phyloP scores from a whole-genome alignment of 2,329 filamentous ascomycete genomes.

The Colletotrichum godetiae region DNA sequence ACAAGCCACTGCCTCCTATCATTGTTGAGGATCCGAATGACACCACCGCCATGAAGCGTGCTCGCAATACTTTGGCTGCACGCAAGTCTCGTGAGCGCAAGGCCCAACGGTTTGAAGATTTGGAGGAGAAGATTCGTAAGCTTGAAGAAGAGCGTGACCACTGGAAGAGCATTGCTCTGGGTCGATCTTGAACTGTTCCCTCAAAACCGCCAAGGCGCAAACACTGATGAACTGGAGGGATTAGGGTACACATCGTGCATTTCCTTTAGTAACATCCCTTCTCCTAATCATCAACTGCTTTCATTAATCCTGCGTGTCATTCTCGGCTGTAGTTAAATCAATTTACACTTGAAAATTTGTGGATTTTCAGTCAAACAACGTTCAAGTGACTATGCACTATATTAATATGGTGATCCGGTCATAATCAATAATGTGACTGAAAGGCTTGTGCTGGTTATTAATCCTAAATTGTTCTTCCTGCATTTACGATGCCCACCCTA shows the following conservation, averaged over 20 bases:
- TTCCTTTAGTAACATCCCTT: neutral
- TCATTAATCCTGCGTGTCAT: neutral
- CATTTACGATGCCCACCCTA: too few relatives aligned
- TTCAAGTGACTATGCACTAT: too few relatives aligned
- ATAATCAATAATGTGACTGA: too few relatives aligned
- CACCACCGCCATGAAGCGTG: constrained; percentile 87
- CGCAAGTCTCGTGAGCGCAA: constrained; percentile 93
- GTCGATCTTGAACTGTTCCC: constrained; percentile 18
- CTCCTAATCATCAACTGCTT: neutral
- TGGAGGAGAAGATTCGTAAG: constrained; percentile 79
- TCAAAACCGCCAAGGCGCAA: neutral
- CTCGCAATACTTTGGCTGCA: constrained; percentile 90
- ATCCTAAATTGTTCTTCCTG: too few relatives aligned
- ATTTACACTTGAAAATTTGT: too few relatives aligned
- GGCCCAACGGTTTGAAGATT: constrained; percentile 77
- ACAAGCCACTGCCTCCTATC: constrained; percentile 85
- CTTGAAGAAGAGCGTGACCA: constrained; percentile 74
- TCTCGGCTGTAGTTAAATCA: neutral
- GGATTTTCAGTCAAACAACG: too few relatives aligned
- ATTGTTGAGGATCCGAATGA: constrained; percentile 80
- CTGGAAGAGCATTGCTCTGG: constrained; percentile 69
- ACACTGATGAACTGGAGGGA: constrained; percentile 12
- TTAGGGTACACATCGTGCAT: neutral
- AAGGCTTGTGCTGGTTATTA: too few relatives aligned
- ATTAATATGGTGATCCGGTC: too few relatives aligned